Conservation (phyloP, 208 protist genomes). For the Trypanosoma platydactyli region DNA sequence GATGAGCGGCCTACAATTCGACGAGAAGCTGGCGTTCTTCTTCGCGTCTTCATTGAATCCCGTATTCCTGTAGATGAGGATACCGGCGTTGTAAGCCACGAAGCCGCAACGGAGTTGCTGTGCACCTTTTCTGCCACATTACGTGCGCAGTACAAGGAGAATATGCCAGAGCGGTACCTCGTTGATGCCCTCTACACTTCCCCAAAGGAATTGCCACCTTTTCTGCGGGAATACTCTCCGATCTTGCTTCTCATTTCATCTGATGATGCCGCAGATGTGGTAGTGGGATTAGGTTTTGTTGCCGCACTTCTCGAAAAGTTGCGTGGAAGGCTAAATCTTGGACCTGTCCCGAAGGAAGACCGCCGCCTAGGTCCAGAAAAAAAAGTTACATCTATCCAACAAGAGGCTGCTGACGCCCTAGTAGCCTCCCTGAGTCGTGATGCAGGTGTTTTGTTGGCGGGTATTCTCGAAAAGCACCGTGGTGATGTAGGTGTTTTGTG, state of each 20-base stretch:
- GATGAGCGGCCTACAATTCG: slow-evolving; percentile 88
- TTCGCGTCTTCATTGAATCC: slow-evolving; percentile 86
- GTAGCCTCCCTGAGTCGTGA: slow-evolving; percentile 49
- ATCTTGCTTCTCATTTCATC: slow-evolving; percentile 46
- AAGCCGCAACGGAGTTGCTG: slow-evolving; percentile 65
- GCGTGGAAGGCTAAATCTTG: slow-evolving; percentile 26
- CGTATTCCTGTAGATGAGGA: slow-evolving; percentile 54
- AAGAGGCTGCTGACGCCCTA: slow-evolving; percentile 31
- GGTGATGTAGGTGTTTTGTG: slow-evolving; percentile 49
- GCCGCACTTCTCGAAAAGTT: slow-evolving; percentile 64
- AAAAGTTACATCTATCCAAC: slow-evolving; percentile 8
- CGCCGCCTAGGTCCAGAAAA: slow-evolving; percentile 6
- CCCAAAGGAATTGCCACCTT: slow-evolving; percentile 41
- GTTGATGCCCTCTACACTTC: slow-evolving; percentile 83
- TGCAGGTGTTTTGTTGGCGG: slow-evolving; percentile 40
- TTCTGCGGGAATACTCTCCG: slow-evolving; percentile 54
- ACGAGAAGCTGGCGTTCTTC: slow-evolving; percentile 72
- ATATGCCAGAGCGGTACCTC: slow-evolving; percentile 84
- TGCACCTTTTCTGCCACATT: slow-evolving; percentile 76
- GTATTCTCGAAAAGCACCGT: slow-evolving; percentile 54
- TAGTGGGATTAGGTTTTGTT: slow-evolving; percentile 54
- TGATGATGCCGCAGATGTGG: slow-evolving; percentile 41
- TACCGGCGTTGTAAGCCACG: slow-evolving; percentile 46
- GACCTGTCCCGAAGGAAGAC: slow-evolving; percentile 42
- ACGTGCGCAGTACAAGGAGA: slow-evolving; percentile 66